phyloP scores from a whole-genome alignment of 129 eudicot species.

The Lactuca saligna region DNA sequence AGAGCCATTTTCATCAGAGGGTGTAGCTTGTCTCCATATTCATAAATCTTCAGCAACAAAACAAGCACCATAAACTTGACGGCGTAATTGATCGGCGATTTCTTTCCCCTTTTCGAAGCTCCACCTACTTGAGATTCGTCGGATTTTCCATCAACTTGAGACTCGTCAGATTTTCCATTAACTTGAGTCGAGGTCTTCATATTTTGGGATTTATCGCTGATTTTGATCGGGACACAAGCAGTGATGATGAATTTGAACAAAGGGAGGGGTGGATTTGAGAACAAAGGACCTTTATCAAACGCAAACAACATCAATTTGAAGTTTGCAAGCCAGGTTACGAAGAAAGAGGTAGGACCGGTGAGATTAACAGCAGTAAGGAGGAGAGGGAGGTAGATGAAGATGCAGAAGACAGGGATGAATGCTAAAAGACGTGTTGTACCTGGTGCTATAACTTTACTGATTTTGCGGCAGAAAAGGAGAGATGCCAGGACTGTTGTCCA shows the following conservation, averaged over 20 bases:
- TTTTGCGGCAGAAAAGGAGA: conserved; percentile 9
- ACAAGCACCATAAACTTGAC: conserved; percentile 22
- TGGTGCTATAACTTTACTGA: conserved; percentile 11
- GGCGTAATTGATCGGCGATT: conserved; percentile 1
- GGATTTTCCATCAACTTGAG: not conserved
- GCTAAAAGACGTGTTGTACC: conserved; percentile 9
- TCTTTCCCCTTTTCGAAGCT: not conserved
- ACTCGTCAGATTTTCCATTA: not conserved
- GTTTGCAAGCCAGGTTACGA: conserved; percentile 53
- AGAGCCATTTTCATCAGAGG: conserved; percentile 25
- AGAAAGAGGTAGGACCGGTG: conserved; percentile 43
- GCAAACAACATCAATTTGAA: conserved; percentile 52
- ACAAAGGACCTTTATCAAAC: conserved; percentile 47
- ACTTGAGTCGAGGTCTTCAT: not conserved
- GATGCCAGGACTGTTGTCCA: conserved; percentile 23
- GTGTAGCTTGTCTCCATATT: conserved; percentile 28
- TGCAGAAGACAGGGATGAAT: conserved; percentile 22
- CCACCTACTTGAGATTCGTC: not conserved
- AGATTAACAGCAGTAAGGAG: conserved; percentile 29
- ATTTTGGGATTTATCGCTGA: not conserved
- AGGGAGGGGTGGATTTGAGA: conserved; percentile 33
- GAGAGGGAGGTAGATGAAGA: conserved; percentile 33
- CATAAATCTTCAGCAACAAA: conserved; percentile 24
- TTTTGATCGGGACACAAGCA: conserved; percentile 42
- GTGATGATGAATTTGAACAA: conserved; percentile 26